phyloP scores from a whole-genome alignment of 495 filamentous ascomycete genomes.

The Rostrohypoxylon terebratum region DNA sequence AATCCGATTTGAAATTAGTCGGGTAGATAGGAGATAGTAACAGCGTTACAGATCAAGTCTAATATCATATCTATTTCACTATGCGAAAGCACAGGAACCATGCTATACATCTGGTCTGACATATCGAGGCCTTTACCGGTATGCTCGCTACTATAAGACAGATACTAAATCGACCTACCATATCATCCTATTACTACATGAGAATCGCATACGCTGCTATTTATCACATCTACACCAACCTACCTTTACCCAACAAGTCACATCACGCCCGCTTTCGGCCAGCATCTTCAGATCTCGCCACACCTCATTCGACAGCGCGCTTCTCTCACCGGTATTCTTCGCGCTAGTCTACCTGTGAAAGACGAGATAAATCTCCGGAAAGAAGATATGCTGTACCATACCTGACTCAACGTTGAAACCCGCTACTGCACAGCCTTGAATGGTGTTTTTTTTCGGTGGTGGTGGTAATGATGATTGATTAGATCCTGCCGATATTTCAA shows the following conservation, averaged over 20 bases:
- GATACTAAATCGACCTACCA: not conserved
- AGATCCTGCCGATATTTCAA: conserved; percentile 25
- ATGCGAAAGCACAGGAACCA: too few species aligned
- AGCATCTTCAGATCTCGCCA: not conserved
- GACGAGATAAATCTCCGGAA: conserved; percentile 32
- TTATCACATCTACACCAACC: not conserved
- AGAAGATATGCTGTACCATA: not conserved
- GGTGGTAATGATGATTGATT: too few species aligned
- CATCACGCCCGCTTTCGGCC: not conserved
- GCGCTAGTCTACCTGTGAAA: conserved; percentile 13
- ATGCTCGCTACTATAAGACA: not conserved
- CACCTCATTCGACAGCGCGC: not conserved
- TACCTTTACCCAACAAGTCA: conserved; percentile 1
- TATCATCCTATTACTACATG: not conserved
- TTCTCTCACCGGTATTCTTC: conserved; percentile 4
- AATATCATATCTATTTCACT: not conserved
- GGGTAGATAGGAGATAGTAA: not conserved
- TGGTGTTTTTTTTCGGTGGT: not conserved
- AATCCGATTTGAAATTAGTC: not conserved
- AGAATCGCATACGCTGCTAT: not conserved
- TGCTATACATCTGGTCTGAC: not conserved
- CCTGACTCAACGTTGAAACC: too few species aligned
- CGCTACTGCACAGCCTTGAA: not conserved
- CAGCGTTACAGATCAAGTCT: not conserved
- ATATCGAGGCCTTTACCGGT: not conserved